Base-by-base conservation (phyloP, 345 rosid genomes). In the Boechera retrofracta region DNA sequence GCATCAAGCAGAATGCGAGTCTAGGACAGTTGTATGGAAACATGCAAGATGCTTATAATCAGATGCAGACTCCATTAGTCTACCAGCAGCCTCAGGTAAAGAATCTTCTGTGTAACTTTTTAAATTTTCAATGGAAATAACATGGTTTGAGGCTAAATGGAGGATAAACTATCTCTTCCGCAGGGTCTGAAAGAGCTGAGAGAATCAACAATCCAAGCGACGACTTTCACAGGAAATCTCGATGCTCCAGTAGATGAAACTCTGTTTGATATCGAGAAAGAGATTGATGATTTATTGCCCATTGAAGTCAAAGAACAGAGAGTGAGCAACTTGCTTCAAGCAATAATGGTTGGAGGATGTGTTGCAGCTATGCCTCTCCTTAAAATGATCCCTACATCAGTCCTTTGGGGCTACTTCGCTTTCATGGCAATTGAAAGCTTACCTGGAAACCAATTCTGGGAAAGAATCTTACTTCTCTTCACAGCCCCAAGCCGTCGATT, bases 401-500 rank as follows among this genome's bases (percentile, higher is more conserved):
- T 94, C 56, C 93, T 94, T 32, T 94, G 98, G 98, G 98, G 98
- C 13, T 94, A 94, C 82, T 94, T 94, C 61, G 98, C 98, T 35
- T 94, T 87, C 82, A 94, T 94, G 98, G 98, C 98, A 38, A 90
- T 90, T 18, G 98, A 94, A 63, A 94, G 92, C 85, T 84, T 94
- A 81, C 98, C 98, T 0, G 98, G 98, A 52, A 94, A 94, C 78
- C 98, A 94, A 63, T 92, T 90, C 42, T 92, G 98, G 98, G 98
- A 92, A 89, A 86, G 98, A 80, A 89, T 92, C 80, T 74, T 94
- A 61, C 81, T 92, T 85, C 95, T 94, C 57, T 92, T 94, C 84
- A 89, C 96, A 55, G 92, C 96, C 47, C 98, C 98, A 59, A 87
- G 96, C 72, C 86, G 97, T 66, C 75, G 98, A 85, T 89, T 92